phyloP scores from a whole-genome alignment of 2,329 filamentous ascomycete species.

The Xylariaceae sp. region DNA sequence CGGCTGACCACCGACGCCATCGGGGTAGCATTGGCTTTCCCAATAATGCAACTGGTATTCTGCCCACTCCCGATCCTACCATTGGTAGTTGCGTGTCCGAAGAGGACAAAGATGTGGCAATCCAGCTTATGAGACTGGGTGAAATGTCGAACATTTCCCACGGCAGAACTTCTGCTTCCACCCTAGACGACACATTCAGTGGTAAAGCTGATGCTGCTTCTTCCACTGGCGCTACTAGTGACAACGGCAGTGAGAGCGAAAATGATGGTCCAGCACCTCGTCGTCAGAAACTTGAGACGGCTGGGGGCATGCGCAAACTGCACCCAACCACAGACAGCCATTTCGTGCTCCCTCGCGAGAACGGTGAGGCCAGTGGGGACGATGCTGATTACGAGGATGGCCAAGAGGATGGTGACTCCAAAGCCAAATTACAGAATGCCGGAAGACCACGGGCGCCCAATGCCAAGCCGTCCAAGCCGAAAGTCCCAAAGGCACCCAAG shows the following conservation, averaged over 20 bases:
- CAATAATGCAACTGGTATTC: constrained; percentile 52
- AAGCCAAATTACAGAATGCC: constrained; percentile 39
- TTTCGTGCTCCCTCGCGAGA: constrained; percentile 42
- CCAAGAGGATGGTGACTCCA: constrained; percentile 38
- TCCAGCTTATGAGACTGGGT: constrained; percentile 93
- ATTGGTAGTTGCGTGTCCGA: constrained; percentile 96
- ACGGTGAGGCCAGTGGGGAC: constrained; percentile 52
- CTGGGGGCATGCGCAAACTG: constrained; percentile 42
- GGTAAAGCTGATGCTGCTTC: constrained; percentile 81
- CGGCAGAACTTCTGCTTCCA: constrained; percentile 88
- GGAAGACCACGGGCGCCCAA: constrained; percentile 31
- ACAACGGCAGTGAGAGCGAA: constrained; percentile 67
- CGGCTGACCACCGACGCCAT: constrained; percentile 58
- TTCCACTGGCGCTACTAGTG: constrained; percentile 79
- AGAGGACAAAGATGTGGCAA: constrained; percentile 87
- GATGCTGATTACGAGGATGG: constrained; percentile 51
- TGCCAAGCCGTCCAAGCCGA: constrained; percentile 44
- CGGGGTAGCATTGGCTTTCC: constrained; percentile 60
- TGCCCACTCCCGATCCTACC: constrained; percentile 95
- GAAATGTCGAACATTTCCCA: constrained; percentile 93
- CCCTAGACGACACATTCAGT: constrained; percentile 88
- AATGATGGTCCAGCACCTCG: constrained; percentile 57
- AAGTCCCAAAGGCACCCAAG: constrained; percentile 39
- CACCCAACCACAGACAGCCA: constrained; percentile 51
- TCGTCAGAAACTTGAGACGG: constrained; percentile 51